Base-by-base conservation (phyloP, 2,329 filamentous ascomycete genomes). In the Chaetomiaceae sp. region DNA sequence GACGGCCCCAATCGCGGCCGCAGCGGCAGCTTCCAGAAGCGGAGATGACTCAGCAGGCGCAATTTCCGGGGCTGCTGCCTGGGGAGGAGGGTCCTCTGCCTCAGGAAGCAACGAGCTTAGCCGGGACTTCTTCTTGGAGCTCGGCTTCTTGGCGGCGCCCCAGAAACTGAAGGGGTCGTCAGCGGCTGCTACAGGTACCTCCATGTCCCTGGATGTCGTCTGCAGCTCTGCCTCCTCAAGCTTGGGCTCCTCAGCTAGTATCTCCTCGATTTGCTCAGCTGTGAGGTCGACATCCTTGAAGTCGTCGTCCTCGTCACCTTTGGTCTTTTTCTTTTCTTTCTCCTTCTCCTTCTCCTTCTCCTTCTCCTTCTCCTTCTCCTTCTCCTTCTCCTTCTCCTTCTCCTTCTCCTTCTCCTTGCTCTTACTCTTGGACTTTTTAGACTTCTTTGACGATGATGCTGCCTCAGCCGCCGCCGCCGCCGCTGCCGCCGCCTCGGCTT, bases 101-200 rank as follows among this genome's bases (percentile, higher is more conserved):
- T 54, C 54, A 27, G 55, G 55, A 43, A 51, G 23, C 45, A 60
- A 62, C 63, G 65, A 67, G 61, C 53, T 58, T 36, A 57, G 57
- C 51, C 33, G 33, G 13, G 45, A 44, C 36, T 74, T 74, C 61
- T 65, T 68, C 55, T 64, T 69, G 49, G 64, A 59, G 33, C 41
- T 59, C 27, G 63, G 48, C 62, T 71, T 78, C 63, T 76, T 79
- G 53, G 71, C 65, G 43, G 73, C 70, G 54, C 79, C 77, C 80
- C 80, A 84, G 69, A 82, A 82, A 60, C 75, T 75, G 65, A 82
- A 84, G 0, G 76, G 65, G 53, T 76, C 72, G 37, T 62, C 63
- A 51, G 71, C 40, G 61, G 48, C 18, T 9, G 48, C 18, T 9
- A 41, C 29, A 21, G 37, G 23, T 21, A 8, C 25, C 48, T 71